These are phyloP conservation scores for Wickerhamomyces silvicola DNA, from an alignment of 805 yeast genomes.

Conservation along the genomic window DNA sequence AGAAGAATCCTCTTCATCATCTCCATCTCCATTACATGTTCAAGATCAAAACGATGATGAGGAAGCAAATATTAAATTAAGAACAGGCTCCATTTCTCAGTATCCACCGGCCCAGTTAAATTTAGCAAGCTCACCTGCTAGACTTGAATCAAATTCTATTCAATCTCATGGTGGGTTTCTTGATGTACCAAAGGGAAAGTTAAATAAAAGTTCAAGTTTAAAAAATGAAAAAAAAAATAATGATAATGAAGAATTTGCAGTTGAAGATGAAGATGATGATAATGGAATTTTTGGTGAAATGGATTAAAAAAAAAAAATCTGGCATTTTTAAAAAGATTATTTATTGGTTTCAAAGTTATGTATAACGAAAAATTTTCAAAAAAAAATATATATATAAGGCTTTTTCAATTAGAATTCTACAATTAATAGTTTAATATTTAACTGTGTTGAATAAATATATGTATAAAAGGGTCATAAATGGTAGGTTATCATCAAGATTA, in stretches of 20 bases:
- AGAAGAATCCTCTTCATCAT: constrained; percentile 6
- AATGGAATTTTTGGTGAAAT: constrained; percentile 32
- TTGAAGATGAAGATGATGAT: constrained; percentile 17
- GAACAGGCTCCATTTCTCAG: constrained; percentile 39
- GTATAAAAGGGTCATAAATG: too few species aligned
- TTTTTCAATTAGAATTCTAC: too few species aligned
- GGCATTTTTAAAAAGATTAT: neutral
- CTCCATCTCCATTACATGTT: constrained; percentile 6
- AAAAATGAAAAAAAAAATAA: constrained; percentile 4
- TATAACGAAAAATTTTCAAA: too few species aligned
- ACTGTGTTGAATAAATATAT: too few species aligned
- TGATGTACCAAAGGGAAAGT: constrained; percentile 20
- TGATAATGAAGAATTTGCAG: constrained; percentile 11
- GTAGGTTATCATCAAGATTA: too few species aligned
- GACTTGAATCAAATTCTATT: constrained; percentile 5
- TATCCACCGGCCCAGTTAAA: constrained; percentile 36
- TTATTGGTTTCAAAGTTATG: too few species aligned
- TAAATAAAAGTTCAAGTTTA: constrained; percentile 2
- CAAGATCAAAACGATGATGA: constrained; percentile 3
- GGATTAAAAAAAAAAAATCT: constrained; percentile 19
- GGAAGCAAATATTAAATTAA: constrained; percentile 13
- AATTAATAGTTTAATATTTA: too few species aligned
- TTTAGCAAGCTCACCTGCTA: constrained; percentile 7
- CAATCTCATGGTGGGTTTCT: constrained; percentile 26
- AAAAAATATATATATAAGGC: too few species aligned